A percentile compares a stretch with the other conserved stretches of the same genome.
phyloP scores from a whole-genome alignment of 306 rosid genomes.

The Corylus avellana region DNA sequence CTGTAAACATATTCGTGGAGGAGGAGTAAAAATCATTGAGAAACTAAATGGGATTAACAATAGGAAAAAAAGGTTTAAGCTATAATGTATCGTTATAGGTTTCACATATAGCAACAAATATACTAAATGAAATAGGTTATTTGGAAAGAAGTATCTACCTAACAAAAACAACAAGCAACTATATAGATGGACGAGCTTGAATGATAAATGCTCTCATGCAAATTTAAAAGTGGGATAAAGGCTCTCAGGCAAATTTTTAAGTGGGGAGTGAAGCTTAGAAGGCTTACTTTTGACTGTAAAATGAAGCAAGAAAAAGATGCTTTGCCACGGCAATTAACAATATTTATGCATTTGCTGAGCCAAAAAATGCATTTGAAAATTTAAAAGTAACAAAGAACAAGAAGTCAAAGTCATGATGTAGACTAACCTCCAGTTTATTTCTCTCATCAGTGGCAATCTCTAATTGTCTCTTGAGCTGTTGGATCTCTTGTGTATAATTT shows the following conservation, averaged over 20 bases:
- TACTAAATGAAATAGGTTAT: not conserved
- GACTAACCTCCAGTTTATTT: slow-evolving; percentile 73
- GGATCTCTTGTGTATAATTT: slow-evolving; percentile 49
- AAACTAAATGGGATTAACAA: not conserved
- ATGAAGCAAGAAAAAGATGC: slow-evolving; percentile 7
- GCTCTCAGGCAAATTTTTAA: not conserved
- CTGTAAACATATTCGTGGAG: slow-evolving; percentile 39
- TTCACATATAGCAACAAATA: not conserved
- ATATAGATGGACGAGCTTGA: not conserved
- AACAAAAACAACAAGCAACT: not conserved
- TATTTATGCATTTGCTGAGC: not conserved
- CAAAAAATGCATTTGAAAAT: slow-evolving; percentile 7
- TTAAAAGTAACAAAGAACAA: slow-evolving; percentile 17
- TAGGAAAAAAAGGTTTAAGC: not conserved
- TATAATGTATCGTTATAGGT: not conserved
- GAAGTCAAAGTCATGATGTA: not conserved
- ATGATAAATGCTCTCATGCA: not conserved
- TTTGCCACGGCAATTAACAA: slow-evolving; percentile 4
- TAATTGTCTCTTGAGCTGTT: slow-evolving; percentile 61
- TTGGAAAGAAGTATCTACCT: not conserved
- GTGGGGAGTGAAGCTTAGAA: not conserved
- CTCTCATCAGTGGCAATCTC: slow-evolving; percentile 64
- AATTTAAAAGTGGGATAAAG: not conserved
- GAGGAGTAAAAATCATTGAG: slow-evolving; percentile 2
- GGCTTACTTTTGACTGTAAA: not conserved